Percentiles rank a stretch among this genome's conserved stretches.
These are phyloP conservation scores for Haematococcus lacustris DNA, from an alignment of 139 green algal species.

Conservation along the genomic window DNA sequence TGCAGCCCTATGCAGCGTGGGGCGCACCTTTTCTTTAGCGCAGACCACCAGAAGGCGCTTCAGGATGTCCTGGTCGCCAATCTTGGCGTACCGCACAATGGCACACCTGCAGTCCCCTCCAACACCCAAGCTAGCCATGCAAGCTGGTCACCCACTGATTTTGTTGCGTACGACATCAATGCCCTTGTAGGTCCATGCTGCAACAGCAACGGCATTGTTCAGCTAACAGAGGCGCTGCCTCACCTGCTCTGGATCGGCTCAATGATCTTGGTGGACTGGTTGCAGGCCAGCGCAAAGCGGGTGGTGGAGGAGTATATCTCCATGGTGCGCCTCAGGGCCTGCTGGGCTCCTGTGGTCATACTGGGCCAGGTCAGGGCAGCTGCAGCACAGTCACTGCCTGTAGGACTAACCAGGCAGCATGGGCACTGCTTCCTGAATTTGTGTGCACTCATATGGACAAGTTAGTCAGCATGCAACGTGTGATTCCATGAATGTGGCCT, in stretches of 20 bases:
- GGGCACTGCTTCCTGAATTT: too few species aligned
- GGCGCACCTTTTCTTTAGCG: constrained; percentile 55
- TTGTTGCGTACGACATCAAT: constrained; percentile 99
- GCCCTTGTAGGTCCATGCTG: constrained; percentile 73
- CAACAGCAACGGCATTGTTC: too few species aligned
- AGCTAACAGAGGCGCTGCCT: too few species aligned
- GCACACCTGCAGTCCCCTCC: constrained; percentile 89
- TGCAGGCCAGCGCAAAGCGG: constrained; percentile 96
- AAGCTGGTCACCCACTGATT: too few species aligned
- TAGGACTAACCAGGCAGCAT: too few species aligned
- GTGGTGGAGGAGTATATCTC: constrained; percentile 94
- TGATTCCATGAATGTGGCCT: too few species aligned
- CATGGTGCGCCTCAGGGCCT: constrained; percentile 97
- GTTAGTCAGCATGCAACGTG: too few species aligned
- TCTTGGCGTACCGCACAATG: constrained; percentile 84
- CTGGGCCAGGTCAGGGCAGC: too few species aligned
- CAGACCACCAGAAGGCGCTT: constrained; percentile 72
- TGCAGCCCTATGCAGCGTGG: too few species aligned
- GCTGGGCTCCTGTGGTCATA: constrained; percentile 93
- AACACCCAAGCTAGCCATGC: too few species aligned
- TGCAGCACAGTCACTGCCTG: constrained; percentile 5
- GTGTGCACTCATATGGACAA: too few species aligned
- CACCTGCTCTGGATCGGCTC: constrained; percentile 88
- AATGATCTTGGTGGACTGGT: constrained; percentile 93
- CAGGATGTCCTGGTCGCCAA: constrained; percentile 85